Percentiles rank a stretch among this genome's conserved stretches.
Conservation (phyloP, 371 early-diverging fungal genomes). For the Rhizopus sp. region DNA sequence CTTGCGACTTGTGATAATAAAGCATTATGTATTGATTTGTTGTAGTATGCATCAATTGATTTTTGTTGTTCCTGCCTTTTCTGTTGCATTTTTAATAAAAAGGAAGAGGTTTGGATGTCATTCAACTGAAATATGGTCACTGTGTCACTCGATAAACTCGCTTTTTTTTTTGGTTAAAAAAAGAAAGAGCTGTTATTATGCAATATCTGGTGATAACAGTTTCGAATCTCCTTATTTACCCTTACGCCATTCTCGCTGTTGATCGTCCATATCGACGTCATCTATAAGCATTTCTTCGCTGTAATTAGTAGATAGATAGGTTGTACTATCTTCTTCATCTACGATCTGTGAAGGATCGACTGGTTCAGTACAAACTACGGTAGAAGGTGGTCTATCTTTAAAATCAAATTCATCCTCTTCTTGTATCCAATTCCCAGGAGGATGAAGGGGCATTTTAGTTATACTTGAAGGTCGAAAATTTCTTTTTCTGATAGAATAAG, state of each 20-base stretch:
- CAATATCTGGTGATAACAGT: neutral
- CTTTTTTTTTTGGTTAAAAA: slow-evolving; percentile 8
- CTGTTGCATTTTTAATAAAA: slow-evolving; percentile 33
- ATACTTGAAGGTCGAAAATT: slow-evolving; percentile 10
- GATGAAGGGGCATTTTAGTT: slow-evolving; percentile 2
- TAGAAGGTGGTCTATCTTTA: slow-evolving; percentile 43
- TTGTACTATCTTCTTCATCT: slow-evolving; percentile 4
- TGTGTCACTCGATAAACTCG: slow-evolving; percentile 18
- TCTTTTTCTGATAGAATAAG: slow-evolving; percentile 15
- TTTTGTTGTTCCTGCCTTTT: slow-evolving; percentile 37
- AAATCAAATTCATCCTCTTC: slow-evolving; percentile 44
- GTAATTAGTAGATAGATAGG: neutral
- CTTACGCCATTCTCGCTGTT: slow-evolving; percentile 16
- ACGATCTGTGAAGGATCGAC: slow-evolving; percentile 10
- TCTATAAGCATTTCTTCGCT: slow-evolving; percentile 1
- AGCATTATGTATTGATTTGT: slow-evolving; percentile 55
- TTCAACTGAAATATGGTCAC: slow-evolving; percentile 8
- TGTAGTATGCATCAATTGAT: slow-evolving; percentile 38
- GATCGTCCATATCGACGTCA: neutral
- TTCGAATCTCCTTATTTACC: slow-evolving; percentile 11
- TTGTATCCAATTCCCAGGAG: slow-evolving; percentile 3
- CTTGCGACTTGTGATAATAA: slow-evolving; percentile 76
- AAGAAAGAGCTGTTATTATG: slow-evolving; percentile 1
- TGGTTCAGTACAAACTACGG: slow-evolving; percentile 26
- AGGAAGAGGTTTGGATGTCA: slow-evolving; percentile 10